Base-by-base conservation (phyloP, 495 filamentous ascomycete species). In the Symbiotaphrina buchneri region DNA sequence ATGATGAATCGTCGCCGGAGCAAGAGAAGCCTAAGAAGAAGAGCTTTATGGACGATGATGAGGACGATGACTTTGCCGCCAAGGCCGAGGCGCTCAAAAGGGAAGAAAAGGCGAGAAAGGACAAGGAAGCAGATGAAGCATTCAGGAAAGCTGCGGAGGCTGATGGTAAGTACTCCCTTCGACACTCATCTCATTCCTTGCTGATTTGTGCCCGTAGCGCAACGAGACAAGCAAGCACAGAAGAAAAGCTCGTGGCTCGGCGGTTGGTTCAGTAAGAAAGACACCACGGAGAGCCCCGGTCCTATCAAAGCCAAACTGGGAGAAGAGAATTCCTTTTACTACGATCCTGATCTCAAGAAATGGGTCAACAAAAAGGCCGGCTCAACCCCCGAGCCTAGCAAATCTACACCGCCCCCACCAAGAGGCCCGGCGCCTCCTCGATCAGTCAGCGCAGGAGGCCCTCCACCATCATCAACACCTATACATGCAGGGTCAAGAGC, bases 251-350 rank as follows among this genome's bases (percentile, higher is more conserved):
- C 78, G 28, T 94, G 84, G 81, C 74, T 91, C 28, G 62, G 65
- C 28, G 68, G 78, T 34, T 93, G 84, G 85, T 83, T 87, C 36
- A 66, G 59, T 33, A 81, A 75, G 45, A 81, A 82, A 47, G 71
- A 79, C 21, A 33, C 42, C 23, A 54, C 64, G 31, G 51, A 52
- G 34, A 37, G 30, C 19, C 44, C 36, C 21, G 66, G 68, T 25
- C 83, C 87, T 26, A 85, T 94, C 52, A 70, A 65, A 42, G 90
- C 90, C 30, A 95, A 99, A 45, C 70, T 99, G 18, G 90, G 90
- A 36, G 90, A 99, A 49, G 74, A 85, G 41, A 87, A 63, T 44
- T 77, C 68, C 7, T 95, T 99, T 53, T 74, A 82, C 39, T 99
- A 85, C 39, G 90, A 99, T 49, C 72, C 78, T 3, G 78, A 92